Percentiles rank a stretch among this genome's conserved stretches.
phyloP scores from a whole-genome alignment of 2,329 filamentous ascomycete genomes.

The Monilinia fructigena region DNA sequence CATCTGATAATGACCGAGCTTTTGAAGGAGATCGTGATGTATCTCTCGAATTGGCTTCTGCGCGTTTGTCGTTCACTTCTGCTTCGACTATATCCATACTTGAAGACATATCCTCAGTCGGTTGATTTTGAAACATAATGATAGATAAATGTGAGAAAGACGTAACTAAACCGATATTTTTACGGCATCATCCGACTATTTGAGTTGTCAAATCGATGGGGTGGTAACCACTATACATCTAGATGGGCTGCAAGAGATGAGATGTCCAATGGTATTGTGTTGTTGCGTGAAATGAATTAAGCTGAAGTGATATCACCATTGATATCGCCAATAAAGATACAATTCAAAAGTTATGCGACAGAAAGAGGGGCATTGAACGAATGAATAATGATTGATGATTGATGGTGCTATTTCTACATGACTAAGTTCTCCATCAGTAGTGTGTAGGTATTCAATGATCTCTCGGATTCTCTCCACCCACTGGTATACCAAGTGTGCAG shows the following conservation, averaged over 20 bases:
- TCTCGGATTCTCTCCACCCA: too few species aligned
- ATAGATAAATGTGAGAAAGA: constrained; percentile 6
- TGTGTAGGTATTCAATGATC: too few species aligned
- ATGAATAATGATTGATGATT: not conserved
- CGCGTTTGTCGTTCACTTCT: constrained; percentile 15
- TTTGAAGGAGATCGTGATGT: constrained; percentile 37
- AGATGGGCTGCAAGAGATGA: constrained; percentile 4
- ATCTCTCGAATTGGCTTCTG: constrained; percentile 15
- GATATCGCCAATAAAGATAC: not conserved
- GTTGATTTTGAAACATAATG: constrained; percentile 13
- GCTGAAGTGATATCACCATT: not conserved
- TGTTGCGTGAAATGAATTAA: too few species aligned
- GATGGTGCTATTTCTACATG: not conserved
- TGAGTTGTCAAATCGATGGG: not conserved
- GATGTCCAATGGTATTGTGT: not conserved
- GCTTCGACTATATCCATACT: constrained; percentile 21
- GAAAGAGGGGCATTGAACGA: constrained; percentile 10
- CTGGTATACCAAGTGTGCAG: too few species aligned
- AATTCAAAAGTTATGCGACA: not conserved
- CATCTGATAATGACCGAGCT: constrained; percentile 38
- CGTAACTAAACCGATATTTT: not conserved
- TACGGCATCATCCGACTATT: not conserved
- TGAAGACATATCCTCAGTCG: constrained; percentile 16
- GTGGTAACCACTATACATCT: not conserved
- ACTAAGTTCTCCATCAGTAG: too few species aligned